Conservation (phyloP, 2,329 filamentous ascomycete species). For the Myotisia sp. region DNA sequence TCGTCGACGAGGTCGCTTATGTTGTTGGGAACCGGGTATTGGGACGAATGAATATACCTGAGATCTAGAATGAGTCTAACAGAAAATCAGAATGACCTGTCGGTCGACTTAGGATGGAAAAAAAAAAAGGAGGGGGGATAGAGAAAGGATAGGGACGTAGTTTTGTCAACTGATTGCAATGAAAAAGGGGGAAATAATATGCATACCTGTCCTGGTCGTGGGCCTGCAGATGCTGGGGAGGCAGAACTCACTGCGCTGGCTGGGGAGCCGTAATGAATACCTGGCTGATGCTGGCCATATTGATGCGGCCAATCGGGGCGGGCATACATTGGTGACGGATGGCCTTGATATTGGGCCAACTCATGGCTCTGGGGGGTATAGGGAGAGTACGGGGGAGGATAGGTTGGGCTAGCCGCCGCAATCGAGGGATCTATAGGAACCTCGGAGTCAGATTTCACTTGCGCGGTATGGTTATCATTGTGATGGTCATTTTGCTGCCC, state of each 20-base stretch:
- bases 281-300: constrained; percentile 34
- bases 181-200: constrained; percentile 11
- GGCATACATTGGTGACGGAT: constrained; percentile 35
- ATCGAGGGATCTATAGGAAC: constrained; percentile 99
- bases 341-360: constrained; percentile 56
- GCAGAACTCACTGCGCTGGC: constrained; percentile 46
- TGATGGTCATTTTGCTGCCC: constrained; percentile 58
- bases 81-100: constrained; percentile 15
- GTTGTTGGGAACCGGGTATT: constrained; percentile 90
- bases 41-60: constrained; percentile 97
- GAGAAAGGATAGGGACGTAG: background rate
- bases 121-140: constrained; percentile 6
- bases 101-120: constrained; percentile 9
- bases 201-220: constrained; percentile 50
- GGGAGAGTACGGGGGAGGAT: constrained; percentile 73
- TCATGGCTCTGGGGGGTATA: constrained; percentile 73
- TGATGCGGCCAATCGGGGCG: constrained; percentile 34
- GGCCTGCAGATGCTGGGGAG: constrained; percentile 46
- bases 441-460: constrained; percentile 87
- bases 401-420: constrained; percentile 81
- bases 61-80: constrained; percentile 36
- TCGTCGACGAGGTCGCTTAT: constrained; percentile 81
- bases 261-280: constrained; percentile 36
- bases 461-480: constrained; percentile 46
- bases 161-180: too few relatives aligned